Base-by-base conservation (phyloP, 441 rosid genomes). In the Flueggea neowawraea region DNA sequence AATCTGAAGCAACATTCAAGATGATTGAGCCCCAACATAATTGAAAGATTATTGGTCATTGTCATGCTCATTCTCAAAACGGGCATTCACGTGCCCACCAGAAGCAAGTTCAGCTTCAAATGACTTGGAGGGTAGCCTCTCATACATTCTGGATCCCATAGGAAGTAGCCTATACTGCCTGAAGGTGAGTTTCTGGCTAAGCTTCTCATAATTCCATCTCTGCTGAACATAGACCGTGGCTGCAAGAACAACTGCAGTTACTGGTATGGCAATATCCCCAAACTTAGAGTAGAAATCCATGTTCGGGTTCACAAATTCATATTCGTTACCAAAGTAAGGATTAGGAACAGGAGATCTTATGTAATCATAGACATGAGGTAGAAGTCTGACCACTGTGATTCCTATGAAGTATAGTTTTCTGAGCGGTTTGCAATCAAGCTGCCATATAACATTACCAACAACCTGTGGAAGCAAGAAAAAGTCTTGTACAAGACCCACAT, bases 381-480 rank as follows among this genome's bases (percentile, higher is more conserved):
- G 82, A 66, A 91, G 89, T 58, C 95, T 80, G 64, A 89, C 83
- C 0, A 66, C 60, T 32, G 96, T 89, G 69, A 87, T 76, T 17
- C 97, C 96, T 0, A 84, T 62, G 65, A 73, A 87, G 63, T 91
- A 91, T 22, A 80, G 80, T 61, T 82, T 82, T 73, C 84, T 57
- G 36, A 91, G 79, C 8, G 97, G 88, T 72, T 76, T 74, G 55
- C 50, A 71, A 60, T 89, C 84, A 6, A 84, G 75, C 68, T 85
- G 88, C 98, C 98, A 91, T 13, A 85, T 28, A 14, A 79, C 58
- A 67, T 87, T 87, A 32, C 87, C 91, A 36, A 89, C 79, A n/a
- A 89, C 86, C 73, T 91, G 97, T 57, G 97, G 97, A 10, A 91
- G 87, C 75, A 91, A 81, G 83, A 85, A 91, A 61, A 89, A 80